These are phyloP conservation scores for Suhomyces kunorum DNA, from an alignment of 1,139 yeast species.

Conservation along the genomic window DNA sequence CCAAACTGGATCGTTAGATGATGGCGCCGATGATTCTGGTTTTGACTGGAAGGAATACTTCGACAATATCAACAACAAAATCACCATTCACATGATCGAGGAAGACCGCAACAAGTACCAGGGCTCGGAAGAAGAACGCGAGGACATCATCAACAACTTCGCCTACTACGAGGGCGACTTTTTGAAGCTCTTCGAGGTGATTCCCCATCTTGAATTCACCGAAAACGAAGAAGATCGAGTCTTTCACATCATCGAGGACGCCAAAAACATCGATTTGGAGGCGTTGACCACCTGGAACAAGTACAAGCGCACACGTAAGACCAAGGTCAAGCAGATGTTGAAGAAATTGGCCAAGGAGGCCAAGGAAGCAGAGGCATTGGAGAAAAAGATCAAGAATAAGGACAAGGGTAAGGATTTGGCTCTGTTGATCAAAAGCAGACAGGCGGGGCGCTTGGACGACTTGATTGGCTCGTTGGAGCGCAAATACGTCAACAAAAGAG, in stretches of 20 bases:
- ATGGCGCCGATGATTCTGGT: constrained; percentile 40
- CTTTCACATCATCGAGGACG: constrained; percentile 48
- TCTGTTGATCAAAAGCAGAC: constrained; percentile 51
- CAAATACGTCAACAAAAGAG: constrained; percentile 50
- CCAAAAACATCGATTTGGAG: constrained; percentile 28
- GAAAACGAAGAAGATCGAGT: constrained; percentile 63
- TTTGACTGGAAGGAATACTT: constrained; percentile 70
- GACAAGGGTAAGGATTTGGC: constrained; percentile 44
- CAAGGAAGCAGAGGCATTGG: constrained; percentile 64
- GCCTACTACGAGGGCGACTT: constrained; percentile 68
- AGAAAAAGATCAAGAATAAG: constrained; percentile 49
- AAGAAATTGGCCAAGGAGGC: constrained; percentile 60
- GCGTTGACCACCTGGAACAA: constrained; percentile 50
- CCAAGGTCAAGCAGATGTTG: constrained; percentile 47
- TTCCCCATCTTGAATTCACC: constrained; percentile 74
- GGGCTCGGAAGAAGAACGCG: constrained; percentile 62
- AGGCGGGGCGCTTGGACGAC: constrained; percentile 44
- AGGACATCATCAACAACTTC: constrained; percentile 64
- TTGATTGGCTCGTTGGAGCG: constrained; percentile 54
- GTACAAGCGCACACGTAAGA: constrained; percentile 50
- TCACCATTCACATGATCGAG: constrained; percentile 73
- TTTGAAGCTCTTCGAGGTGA: constrained; percentile 64
- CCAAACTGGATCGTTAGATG: constrained; percentile 63
- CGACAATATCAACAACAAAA: constrained; percentile 54
- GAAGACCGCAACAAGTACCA: constrained; percentile 69